Conservation (phyloP, 2,329 filamentous ascomycete species). For the Monilinia polystroma region DNA sequence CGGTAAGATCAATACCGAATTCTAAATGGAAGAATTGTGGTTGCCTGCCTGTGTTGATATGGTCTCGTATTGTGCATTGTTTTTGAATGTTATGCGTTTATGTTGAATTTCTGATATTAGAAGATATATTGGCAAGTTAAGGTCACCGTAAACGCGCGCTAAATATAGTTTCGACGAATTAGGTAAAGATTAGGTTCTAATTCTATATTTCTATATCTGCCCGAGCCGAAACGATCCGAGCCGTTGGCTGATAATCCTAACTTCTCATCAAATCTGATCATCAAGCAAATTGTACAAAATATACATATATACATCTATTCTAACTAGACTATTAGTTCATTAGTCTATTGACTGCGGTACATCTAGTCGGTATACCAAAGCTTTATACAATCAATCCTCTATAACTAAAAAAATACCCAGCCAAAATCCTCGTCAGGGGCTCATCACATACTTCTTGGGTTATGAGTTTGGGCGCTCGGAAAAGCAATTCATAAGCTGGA, state of each 20-base stretch:
- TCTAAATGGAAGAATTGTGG: neutral
- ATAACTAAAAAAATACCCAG: neutral
- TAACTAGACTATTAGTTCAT: neutral
- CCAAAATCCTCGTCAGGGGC: conserved; percentile 18
- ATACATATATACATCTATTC: neutral
- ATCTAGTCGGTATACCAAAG: neutral
- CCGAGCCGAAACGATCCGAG: conserved; percentile 16
- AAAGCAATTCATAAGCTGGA: conserved; percentile 13
- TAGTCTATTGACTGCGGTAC: neutral
- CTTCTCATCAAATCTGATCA: conserved; percentile 8
- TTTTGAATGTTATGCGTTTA: conserved; percentile 2
- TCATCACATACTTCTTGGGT: neutral
- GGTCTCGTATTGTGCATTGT: conserved; percentile 4
- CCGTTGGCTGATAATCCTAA: conserved; percentile 5
- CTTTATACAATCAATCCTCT: neutral
- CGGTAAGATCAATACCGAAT: conserved; percentile 1
- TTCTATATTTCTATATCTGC: neutral
- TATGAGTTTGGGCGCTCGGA: conserved; percentile 1
- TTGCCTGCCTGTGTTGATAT: conserved; percentile 12
- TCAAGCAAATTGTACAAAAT: neutral
- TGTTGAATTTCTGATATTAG: conserved; percentile 3
- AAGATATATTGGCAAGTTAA: conserved; percentile 2
- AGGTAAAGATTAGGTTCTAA: too few relatives aligned
- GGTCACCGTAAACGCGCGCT: conserved; percentile 15
- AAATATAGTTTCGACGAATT: neutral